Evolutionary conservation across 352 stramenopile genomes (phyloP).

Genomic region (Phytophthora fragariae): DNA sequence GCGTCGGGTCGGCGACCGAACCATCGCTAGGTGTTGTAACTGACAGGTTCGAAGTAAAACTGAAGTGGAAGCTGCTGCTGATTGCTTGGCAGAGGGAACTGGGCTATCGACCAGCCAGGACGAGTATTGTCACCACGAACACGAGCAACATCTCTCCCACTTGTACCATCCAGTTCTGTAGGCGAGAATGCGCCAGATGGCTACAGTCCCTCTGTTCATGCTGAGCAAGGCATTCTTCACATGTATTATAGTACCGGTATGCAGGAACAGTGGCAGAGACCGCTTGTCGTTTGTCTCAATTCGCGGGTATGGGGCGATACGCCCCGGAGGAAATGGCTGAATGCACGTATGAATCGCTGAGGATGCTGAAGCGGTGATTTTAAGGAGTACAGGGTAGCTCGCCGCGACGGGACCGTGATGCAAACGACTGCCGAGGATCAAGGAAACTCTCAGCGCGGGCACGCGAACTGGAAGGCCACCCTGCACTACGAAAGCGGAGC

Average conservation of each 20-base stretch:
- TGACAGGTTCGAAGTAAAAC: slow-evolving; percentile 30
- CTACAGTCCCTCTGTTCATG: background rate
- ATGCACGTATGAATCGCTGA: too few species aligned
- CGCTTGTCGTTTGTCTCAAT: slow-evolving; percentile 15
- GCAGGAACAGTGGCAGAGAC: slow-evolving; percentile 1
- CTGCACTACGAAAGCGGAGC: slow-evolving; percentile 2
- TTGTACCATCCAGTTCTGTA: background rate
- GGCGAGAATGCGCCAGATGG: background rate
- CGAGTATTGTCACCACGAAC: slow-evolving; percentile 13
- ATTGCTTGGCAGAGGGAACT: slow-evolving; percentile 27
- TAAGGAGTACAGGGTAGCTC: background rate
- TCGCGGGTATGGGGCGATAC: background rate
- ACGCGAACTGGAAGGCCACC: slow-evolving; percentile 8
- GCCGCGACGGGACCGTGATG: slow-evolving; percentile 16
- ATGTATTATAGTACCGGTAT: background rate
- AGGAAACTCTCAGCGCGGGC: background rate
- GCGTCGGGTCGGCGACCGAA: slow-evolving; percentile 23
- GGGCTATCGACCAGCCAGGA: background rate
- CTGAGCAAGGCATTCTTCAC: background rate
- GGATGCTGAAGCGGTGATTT: too few species aligned
- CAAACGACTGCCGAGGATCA: slow-evolving; percentile 11
- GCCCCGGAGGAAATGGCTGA: too few species aligned
- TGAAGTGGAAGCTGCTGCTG: slow-evolving; percentile 19
- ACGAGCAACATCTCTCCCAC: slow-evolving; percentile 15
- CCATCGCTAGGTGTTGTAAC: slow-evolving; percentile 31